phyloP scores from a whole-genome alignment of 257 asterid species.

The Striga asiatica region DNA sequence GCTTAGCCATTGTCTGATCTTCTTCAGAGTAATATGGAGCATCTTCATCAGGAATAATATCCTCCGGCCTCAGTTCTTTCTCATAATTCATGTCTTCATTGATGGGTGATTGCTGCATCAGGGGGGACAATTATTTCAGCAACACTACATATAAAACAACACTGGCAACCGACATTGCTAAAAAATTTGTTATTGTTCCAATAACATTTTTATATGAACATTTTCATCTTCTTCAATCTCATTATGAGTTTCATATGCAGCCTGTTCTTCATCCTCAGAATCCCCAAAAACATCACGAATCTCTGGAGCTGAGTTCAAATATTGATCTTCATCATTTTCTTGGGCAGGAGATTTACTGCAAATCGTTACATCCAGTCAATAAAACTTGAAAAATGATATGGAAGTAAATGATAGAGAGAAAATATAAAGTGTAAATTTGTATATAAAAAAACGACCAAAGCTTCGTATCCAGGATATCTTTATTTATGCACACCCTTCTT shows the following conservation, averaged over 20 bases:
- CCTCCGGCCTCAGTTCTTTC: constrained; percentile 71
- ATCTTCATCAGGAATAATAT: constrained; percentile 83
- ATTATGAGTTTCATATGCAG: constrained; percentile 39
- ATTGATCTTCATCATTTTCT: constrained; percentile 52
- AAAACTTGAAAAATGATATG: background rate
- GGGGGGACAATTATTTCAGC: background rate
- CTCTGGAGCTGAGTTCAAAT: constrained; percentile 64
- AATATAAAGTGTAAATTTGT: background rate
- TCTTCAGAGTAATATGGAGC: constrained; percentile 83
- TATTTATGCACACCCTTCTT: background rate
- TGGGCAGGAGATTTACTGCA: constrained; percentile 44
- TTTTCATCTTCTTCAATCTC: constrained; percentile 47
- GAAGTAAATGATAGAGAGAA: background rate
- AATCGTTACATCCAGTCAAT: constrained; percentile 3
- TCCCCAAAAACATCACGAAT: constrained; percentile 89
- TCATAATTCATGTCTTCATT: constrained; percentile 62
- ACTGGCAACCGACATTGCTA: background rate
- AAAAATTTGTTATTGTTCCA: constrained; percentile 1
- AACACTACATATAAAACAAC: background rate
- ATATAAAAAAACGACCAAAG: background rate
- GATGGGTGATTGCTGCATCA: constrained; percentile 52
- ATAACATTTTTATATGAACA: constrained; percentile 21
- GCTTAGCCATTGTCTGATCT: constrained; percentile 55
- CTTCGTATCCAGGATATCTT: background rate
- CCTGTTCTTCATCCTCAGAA: constrained; percentile 74